Base-by-base conservation (phyloP, 495 filamentous ascomycete genomes). In the Xylaria intraflava region DNA sequence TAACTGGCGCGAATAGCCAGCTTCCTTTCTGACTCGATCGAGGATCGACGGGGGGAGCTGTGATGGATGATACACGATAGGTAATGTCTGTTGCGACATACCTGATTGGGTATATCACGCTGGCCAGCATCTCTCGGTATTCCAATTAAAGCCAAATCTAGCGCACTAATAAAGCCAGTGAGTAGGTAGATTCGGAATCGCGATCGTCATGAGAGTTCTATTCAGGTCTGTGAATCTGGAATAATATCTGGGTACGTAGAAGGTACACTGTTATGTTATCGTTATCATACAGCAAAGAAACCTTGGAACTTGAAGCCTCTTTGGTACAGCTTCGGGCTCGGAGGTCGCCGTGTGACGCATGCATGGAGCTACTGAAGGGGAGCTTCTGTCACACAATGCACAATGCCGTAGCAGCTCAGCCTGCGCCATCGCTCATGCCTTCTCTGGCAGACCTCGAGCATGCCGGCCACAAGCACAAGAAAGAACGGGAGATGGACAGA, bases 1-100 rank as follows among this genome's bases (percentile, higher is more conserved):
- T 60, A 53, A 39, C 52, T 53, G 52, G 51, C 33, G 26, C 35
- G 42, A 17, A 53, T 39, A 46, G 30, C 53, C 57, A 60, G 57
- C 59, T 67, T 61, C 58, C 59, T 61, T 59, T 58, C 62, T 67
- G 61, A 67, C 65, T 65, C 62, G 60, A 61, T 57, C 48, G 52
- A 58, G 55, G 59, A 59, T 67, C 59, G 58, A 48, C 59, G 41
- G 52, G 57, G 4, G 6, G 41, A 23, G 6, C 16, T 19, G 49
- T 46, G 51, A 53, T 51, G 55, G 49, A 53, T 61, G 58, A 55
- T 45, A 36, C 44, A 20, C 55, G 61, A 44, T 51, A 40, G 53
- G 50, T 50, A 16, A 46, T 27, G 60, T 58, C 60, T 57, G 55
- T 49, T 55, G 36, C 23, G 17, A 30, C 26, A 39, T 41, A 46